A percentile compares a stretch with the other conserved stretches of the same genome.
phyloP scores from a whole-genome alignment of 345 rosid species.

The Brassica juncea region DNA sequence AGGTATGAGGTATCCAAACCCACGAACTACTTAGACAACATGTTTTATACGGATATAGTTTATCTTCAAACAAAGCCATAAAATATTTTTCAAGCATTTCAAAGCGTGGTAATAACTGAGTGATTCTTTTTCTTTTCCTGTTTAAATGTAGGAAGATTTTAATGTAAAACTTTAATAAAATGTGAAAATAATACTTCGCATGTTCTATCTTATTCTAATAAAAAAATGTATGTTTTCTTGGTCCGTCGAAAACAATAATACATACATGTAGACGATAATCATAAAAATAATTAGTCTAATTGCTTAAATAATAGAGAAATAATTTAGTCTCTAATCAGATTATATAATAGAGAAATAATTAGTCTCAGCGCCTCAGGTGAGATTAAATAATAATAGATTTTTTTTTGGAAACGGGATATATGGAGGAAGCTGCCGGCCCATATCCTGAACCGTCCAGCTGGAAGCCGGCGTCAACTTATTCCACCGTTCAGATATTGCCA shows the following conservation, averaged over 20 bases:
- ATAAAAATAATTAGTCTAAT: background rate
- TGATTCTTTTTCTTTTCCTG: background rate
- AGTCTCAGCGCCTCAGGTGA: background rate
- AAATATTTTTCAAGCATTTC: background rate
- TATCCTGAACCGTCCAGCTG: slow-evolving; percentile 30
- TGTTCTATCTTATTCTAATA: background rate
- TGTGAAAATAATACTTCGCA: too few species aligned
- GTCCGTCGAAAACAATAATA: background rate
- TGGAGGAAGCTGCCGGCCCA: slow-evolving; percentile 27
- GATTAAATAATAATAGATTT: background rate
- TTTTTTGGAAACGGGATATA: background rate
- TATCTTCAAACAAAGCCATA: background rate
- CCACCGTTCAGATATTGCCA: slow-evolving; percentile 15
- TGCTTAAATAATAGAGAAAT: background rate
- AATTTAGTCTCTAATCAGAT: background rate
- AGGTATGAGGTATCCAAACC: too few species aligned
- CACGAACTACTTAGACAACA: background rate
- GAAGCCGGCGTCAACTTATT: slow-evolving; percentile 29
- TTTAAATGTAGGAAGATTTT: background rate
- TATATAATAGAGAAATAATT: slow-evolving; percentile 9
- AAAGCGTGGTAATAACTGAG: background rate
- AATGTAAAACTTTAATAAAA: too few species aligned
- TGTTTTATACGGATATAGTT: background rate
- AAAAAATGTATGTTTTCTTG: background rate
- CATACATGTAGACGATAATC: background rate